Evolutionary conservation across 78 protist genomes (phyloP), one percentile per base, ranked within the genome.

Genomic region (Dictyostelium brefeldianum): DNA sequence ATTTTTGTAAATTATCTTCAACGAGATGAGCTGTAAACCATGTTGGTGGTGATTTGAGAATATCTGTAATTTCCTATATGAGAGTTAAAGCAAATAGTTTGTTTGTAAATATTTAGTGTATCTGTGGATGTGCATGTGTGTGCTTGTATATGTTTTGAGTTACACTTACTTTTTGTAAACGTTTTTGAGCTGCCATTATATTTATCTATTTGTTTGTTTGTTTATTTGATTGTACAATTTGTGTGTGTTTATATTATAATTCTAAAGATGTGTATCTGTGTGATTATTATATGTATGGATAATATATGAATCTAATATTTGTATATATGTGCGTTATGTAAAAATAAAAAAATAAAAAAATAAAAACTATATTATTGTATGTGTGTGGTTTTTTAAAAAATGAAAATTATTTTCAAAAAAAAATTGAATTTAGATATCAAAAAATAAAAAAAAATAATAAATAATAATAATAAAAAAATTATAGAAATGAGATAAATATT

Each of bases 131-230:
- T 29, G 29, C 5, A 22, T 41, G 3, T 7, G 31, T 10, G 12
- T n/a, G 43, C 22, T 1, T 41, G 15, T 73, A 15, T 17, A n/a
- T 25, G 36, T 2, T 73, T 2, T 15, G 15, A 51, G 1, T 22
- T 11, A 20, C 22, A 46, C 80, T 62, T 83, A 83, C 90, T 54
- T 75, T 85, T 85, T 85, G 92, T 25, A 85, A 47, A 75, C 92
- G 81, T 77, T 75, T 85, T 48, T 77, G 92, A 31, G 43, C 56
- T 59, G 92, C 62, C 82, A 77, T 74, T 46, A 14, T 69, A 27
- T 36, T 36, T 36, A 36, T 36, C 43, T 36, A 36, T 36, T 36
- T 36, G 43, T 36, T 36, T 36, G n/a, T n/a, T n/a, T n/a, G n/a
- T n/a, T 36, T 36, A 36, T 36, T 36, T 36, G 43, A 36, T 36